phyloP scores from a whole-genome alignment of 805 yeast genomes.

The Babjeviella inositovora region DNA sequence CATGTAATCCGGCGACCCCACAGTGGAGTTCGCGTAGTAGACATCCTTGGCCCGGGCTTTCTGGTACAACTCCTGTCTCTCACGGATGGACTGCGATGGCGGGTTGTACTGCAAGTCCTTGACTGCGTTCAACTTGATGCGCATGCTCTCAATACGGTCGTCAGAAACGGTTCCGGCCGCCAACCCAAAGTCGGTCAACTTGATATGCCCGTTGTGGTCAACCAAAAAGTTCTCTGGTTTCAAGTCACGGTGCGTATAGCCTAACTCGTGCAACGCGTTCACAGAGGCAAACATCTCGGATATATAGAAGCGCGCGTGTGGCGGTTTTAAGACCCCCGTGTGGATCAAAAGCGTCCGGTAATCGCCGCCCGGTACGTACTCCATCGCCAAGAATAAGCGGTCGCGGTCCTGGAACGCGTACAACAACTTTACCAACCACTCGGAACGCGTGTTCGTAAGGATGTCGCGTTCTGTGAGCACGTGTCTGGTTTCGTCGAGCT shows the following conservation, averaged over 20 bases:
- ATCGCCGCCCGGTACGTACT: slow-evolving; percentile 99
- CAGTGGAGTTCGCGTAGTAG: slow-evolving; percentile 87
- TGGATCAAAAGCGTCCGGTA: slow-evolving; percentile 87
- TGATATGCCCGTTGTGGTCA: slow-evolving; percentile 83
- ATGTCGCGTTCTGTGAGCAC: slow-evolving; percentile 94
- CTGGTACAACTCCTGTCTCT: slow-evolving; percentile 77
- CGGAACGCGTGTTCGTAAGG: slow-evolving; percentile 86
- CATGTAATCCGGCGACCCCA: slow-evolving; percentile 98
- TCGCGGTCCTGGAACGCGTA: slow-evolving; percentile 93
- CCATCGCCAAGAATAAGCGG: slow-evolving; percentile 92
- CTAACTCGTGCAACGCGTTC: slow-evolving; percentile 84
- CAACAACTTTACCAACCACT: slow-evolving; percentile 86
- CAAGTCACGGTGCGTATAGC: slow-evolving; percentile 92
- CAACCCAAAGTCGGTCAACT: slow-evolving; percentile 89
- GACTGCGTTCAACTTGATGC: slow-evolving; percentile 46
- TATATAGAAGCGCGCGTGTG: slow-evolving; percentile 89
- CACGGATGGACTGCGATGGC: slow-evolving; percentile 52
- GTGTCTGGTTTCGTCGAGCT: slow-evolving; percentile 90
- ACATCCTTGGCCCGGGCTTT: slow-evolving; percentile 64
- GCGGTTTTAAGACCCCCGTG: slow-evolving; percentile 84
- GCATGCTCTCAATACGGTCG: slow-evolving; percentile 89
- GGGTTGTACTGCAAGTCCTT: slow-evolving; percentile 57
- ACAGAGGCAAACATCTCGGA: slow-evolving; percentile 95
- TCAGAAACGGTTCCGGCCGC: slow-evolving; percentile 93
- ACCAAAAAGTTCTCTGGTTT: slow-evolving; percentile 90